Percentiles rank a stretch among this genome's conserved stretches.
phyloP scores from a whole-genome alignment of 2,329 filamentous ascomycete genomes.

The Coniochaeta sp. region DNA sequence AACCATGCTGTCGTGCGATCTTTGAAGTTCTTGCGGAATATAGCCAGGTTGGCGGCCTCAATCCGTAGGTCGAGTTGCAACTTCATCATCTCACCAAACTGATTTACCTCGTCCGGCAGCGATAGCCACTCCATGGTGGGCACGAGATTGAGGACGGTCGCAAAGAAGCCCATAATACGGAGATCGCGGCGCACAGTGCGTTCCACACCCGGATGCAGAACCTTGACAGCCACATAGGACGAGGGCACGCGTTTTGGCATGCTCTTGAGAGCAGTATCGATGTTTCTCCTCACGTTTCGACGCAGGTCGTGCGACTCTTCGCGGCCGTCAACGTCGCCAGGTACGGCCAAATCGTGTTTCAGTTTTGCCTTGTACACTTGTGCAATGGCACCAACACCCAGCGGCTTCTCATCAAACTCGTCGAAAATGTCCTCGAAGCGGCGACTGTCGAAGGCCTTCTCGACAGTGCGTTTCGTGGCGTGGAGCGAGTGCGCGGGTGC shows the following conservation, averaged over 20 bases:
- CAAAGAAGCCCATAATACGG: constrained; percentile 91
- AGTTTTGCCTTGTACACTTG: constrained; percentile 96
- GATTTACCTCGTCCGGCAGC: constrained; percentile 83
- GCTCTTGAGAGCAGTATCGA: constrained; percentile 81
- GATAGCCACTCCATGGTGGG: constrained; percentile 97
- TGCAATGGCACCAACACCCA: constrained; percentile 92
- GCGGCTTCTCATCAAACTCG: constrained; percentile 81
- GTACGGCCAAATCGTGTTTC: constrained; percentile 65
- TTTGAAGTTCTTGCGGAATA: constrained; percentile 87
- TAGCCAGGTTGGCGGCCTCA: constrained; percentile 80
- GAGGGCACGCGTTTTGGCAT: constrained; percentile 81
- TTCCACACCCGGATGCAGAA: constrained; percentile 87
- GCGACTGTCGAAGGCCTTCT: constrained; percentile 72
- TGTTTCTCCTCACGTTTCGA: constrained; percentile 67
- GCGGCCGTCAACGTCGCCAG: constrained; percentile 48
- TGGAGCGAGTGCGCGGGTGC: constrained; percentile 84
- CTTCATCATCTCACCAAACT: constrained; percentile 98
- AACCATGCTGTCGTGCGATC: constrained; percentile 92
- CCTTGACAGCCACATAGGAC: constrained; percentile 89
- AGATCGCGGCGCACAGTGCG: constrained; percentile 84
- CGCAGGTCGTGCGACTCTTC: constrained; percentile 38
- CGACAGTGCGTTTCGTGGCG: constrained; percentile 71
- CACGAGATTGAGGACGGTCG: constrained; percentile 71
- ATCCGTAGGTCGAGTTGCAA: constrained; percentile 94
- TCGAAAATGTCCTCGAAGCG: constrained; percentile 89